Evolutionary conservation across 2,329 filamentous ascomycete genomes (phyloP), one percentile per base, ranked within the genome.

Genomic region (Ciborinia camelliae): DNA sequence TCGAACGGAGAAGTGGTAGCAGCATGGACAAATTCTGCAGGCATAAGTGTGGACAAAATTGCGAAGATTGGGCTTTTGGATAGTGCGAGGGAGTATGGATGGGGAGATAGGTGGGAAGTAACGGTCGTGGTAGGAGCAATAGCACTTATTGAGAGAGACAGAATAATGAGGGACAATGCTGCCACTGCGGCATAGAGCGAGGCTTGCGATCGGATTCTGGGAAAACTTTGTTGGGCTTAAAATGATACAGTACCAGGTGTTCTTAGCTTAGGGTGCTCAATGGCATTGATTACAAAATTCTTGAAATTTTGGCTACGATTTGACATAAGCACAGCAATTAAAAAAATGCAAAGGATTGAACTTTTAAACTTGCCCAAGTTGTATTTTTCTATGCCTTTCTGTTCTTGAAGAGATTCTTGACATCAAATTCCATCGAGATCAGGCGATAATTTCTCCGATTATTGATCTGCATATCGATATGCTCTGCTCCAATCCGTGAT

Each of bases 31-130:
- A 26, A 35, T 14, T 43, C 52, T 6, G 26, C 23, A 18, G 26
- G 43, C 2, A n/a, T 9, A 23, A 48, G 30, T 18, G 4, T 50
- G n/a, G 41, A 48, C 15, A 63, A 58, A 15, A 7, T 63, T 23
- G 61, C 52, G 4, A 63, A 63, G 20, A 32, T 63, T 41, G 61
- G 41, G 35, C 23, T 63, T 7, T 32, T 63, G 52, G 61, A 63
- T 14, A 58, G 61, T 35, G 43, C 30, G 41, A 58, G 55, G 8
- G 14, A 12, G 4, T 26, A 47, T 45, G 52, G 61, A 2, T 58
- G 53, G 51, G 61, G 61, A 26, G 61, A 63, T 12, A 63, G 61
- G 26, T 63, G 61, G 61, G 61, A 63, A 7, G 41, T 58, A 41
- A 63, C 61, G 4, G 51, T 39, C 23, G 61, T 58, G 30, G n/a